phyloP scores from a whole-genome alignment of 2,329 filamentous ascomycete species.

The Ophiostoma angusticollis region DNA sequence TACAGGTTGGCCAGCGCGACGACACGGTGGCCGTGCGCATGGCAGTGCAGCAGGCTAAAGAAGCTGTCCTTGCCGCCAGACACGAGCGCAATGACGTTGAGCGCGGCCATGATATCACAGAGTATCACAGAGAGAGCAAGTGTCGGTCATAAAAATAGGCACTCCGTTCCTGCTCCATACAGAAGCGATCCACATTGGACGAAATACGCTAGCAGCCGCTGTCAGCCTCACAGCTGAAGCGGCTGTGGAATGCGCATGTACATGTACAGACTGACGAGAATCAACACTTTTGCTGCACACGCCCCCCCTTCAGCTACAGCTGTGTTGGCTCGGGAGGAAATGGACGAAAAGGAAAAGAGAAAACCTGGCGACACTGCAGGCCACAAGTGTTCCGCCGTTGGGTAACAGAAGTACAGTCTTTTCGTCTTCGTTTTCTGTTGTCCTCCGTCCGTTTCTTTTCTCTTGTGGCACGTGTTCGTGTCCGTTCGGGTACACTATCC shows the following conservation, averaged over 20 bases:
- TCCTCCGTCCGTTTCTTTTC: not conserved
- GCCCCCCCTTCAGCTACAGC: no score
- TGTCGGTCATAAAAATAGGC: not conserved
- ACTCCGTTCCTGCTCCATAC: no score
- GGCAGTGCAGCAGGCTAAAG: constrained; percentile 82
- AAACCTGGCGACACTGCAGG: not conserved
- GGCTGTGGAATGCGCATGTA: no score
- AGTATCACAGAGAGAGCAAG: not conserved
- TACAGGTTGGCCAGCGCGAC: constrained; percentile 84
- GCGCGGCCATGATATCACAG: constrained; percentile 14
- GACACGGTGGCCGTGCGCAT: constrained; percentile 70
- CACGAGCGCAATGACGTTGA: constrained; percentile 80
- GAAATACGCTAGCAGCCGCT: constrained; percentile 18
- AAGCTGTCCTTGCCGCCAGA: constrained; percentile 97
- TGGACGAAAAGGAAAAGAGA: not conserved
- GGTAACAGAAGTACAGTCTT: constrained; percentile 1
- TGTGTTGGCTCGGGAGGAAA: not conserved
- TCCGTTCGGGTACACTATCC: no score
- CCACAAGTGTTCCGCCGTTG: not conserved
- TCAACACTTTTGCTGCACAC: no score
- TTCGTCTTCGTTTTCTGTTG: not conserved
- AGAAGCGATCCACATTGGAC: no score
- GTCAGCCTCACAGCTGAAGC: no score
- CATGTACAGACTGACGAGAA: no score
- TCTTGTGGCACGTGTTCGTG: no score